Base-by-base conservation (phyloP, 192 early-diverging fungal genomes). In the Coemansia sp. region DNA sequence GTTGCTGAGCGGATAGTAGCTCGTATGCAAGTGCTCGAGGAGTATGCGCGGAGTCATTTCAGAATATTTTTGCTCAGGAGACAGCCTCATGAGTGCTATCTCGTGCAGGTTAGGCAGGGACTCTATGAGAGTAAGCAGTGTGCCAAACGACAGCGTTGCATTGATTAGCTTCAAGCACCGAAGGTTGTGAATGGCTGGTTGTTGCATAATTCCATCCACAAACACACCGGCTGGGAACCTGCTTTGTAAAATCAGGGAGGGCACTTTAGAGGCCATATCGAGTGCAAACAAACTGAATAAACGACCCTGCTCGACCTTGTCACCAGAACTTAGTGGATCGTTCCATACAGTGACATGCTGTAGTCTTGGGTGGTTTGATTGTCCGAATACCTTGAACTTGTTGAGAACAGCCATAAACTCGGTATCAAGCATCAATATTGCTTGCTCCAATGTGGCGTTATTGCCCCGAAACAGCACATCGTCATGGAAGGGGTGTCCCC, bases 391-490 rank as follows among this genome's bases (percentile, higher is more conserved):
- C 18, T 20, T 61, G 59, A 38, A 38, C 16, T 38, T 34, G 27
- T 38, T 29, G 34, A 61, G n/a, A 6, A 61, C 40, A 6, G n/a
- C 34, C 31, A 61, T 38, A 38, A 61, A 61, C 27, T 61, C 59
- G 10, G 4, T n/a, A 20, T 61, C 59, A 0, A 61, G 34, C 31
- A 38, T 38, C 59, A 61, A 16, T 1, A 38, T 3, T 16, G 40
- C 34, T 20, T n/a, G 7, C 16, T 33, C 18, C 33, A 61, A n/a
- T 33, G 59, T 38, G 33, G 31, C 18, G 8, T 7, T 33, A 36
- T 61, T 61, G 59, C 59, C 59, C 10, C 59, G 31, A 61, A 61
- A 61, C 59, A 61, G 34, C n/a, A 61, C 59, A 61, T 61, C 59
- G 16, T 61, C 59, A 10, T 61, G 59, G 34, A 61, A 61, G 4